A percentile compares a stretch with the other conserved stretches of the same genome.
These are phyloP conservation scores for Coleophoma cylindrospora DNA, from an alignment of 2,329 filamentous ascomycete species.

Conservation along the genomic window DNA sequence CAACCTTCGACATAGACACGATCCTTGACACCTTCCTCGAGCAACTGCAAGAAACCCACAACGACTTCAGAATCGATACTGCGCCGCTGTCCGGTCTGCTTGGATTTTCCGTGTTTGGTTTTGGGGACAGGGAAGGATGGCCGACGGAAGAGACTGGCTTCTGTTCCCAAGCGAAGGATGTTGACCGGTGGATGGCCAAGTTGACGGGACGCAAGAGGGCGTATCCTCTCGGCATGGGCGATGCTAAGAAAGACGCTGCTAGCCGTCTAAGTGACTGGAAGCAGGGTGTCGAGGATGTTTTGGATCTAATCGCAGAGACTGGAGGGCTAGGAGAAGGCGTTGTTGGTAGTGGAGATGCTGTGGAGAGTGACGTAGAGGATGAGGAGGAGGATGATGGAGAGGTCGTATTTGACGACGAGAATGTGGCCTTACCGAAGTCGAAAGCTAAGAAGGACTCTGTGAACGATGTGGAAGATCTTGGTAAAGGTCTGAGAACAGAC, in stretches of 20 bases:
- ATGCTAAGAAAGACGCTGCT: slow-evolving; percentile 70
- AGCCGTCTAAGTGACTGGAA: slow-evolving; percentile 72
- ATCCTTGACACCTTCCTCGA: slow-evolving; percentile 83
- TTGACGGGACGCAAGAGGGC: slow-evolving; percentile 81
- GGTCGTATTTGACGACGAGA: slow-evolving; percentile 41
- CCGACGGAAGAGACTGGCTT: slow-evolving; percentile 86
- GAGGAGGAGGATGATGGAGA: slow-evolving; percentile 49
- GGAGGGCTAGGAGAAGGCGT: slow-evolving; percentile 61
- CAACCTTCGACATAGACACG: slow-evolving; percentile 93
- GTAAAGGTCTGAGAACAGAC: slow-evolving; percentile 53
- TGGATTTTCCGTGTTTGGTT: slow-evolving; percentile 90
- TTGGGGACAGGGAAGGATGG: slow-evolving; percentile 90
- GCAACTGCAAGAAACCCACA: slow-evolving; percentile 85
- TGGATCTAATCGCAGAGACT: slow-evolving; percentile 58
- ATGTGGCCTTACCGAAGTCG: slow-evolving; percentile 31
- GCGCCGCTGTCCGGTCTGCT: slow-evolving; percentile 70
- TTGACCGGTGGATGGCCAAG: slow-evolving; percentile 97
- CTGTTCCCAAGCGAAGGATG: slow-evolving; percentile 84
- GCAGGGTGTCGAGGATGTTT: slow-evolving; percentile 64
- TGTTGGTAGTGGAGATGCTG: slow-evolving; percentile 73
- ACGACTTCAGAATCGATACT: slow-evolving; percentile 95
- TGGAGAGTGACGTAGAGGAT: slow-evolving; percentile 79
- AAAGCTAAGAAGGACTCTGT: slow-evolving; percentile 44
- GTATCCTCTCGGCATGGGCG: slow-evolving; percentile 83
- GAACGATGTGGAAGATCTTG: slow-evolving; percentile 82